Evolutionary conservation across 1,284 basidiomycete species (phyloP).

Genomic region (Ceratorhiza oryzae-sativae): DNA sequence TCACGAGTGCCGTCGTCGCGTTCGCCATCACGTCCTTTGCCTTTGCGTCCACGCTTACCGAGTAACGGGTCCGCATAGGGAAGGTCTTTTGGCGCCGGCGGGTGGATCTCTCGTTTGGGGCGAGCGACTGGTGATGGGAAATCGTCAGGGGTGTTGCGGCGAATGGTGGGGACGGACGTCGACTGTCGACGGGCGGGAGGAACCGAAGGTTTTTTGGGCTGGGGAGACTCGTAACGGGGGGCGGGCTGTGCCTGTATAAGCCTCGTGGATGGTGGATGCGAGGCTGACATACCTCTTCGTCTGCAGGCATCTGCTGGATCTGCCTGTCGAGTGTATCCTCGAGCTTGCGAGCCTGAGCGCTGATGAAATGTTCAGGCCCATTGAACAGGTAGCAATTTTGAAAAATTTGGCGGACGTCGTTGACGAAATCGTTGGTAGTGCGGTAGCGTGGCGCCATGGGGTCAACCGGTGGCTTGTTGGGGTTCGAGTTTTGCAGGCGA

Average conservation of each 20-base stretch:
- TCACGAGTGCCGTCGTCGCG: slow-evolving; percentile 73
- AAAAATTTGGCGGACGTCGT: slow-evolving; percentile 87
- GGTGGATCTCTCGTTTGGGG: slow-evolving; percentile 96
- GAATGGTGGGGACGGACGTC: slow-evolving; percentile 78
- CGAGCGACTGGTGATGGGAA: slow-evolving; percentile 61
- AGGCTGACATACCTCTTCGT: slow-evolving; percentile 67
- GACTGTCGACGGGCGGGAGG: slow-evolving; percentile 67
- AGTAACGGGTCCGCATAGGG: slow-evolving; percentile 78
- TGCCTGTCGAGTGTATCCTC: slow-evolving; percentile 89
- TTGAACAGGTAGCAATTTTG: slow-evolving; percentile 92
- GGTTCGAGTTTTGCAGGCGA: slow-evolving; percentile 81
- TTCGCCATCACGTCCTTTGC: slow-evolving; percentile 61
- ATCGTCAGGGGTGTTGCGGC: slow-evolving; percentile 56
- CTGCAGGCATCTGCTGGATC: slow-evolving; percentile 81
- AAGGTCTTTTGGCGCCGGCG: slow-evolving; percentile 91
- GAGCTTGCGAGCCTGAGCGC: slow-evolving; percentile 79
- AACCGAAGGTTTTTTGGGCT: slow-evolving; percentile 48
- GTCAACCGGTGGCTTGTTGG: slow-evolving; percentile 62
- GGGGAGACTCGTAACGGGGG: slow-evolving; percentile 39
- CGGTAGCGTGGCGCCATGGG: slow-evolving; percentile 68
- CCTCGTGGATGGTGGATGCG: slow-evolving; percentile 10
- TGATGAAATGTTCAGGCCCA: slow-evolving; percentile 85
- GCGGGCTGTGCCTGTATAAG: slow-evolving; percentile 38
- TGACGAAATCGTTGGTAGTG: slow-evolving; percentile 77
- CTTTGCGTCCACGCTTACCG: slow-evolving; percentile 45